Conservation (phyloP, 441 rosid species). For the California macrophylla region DNA sequence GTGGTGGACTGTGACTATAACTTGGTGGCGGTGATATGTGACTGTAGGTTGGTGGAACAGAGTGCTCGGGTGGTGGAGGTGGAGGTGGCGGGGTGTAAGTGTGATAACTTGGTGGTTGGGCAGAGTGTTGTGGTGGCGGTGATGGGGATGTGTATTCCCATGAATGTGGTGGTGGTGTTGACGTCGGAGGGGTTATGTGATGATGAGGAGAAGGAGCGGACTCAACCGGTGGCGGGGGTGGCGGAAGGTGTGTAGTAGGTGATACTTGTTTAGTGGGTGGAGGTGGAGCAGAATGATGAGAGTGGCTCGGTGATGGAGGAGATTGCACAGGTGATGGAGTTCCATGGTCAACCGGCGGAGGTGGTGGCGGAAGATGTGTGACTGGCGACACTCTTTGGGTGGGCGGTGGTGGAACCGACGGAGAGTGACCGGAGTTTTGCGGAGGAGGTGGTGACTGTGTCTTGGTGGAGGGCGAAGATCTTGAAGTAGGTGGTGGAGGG, state of each 20-base stretch:
- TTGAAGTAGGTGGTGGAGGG: slow-evolving; percentile 37
- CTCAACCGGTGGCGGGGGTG: slow-evolving; percentile 31
- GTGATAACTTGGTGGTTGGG: slow-evolving; percentile 16
- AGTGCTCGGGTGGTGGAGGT: background rate
- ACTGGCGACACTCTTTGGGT: slow-evolving; percentile 33
- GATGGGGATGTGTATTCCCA: slow-evolving; percentile 5
- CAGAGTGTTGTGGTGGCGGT: slow-evolving; percentile 26
- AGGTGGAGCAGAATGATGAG: slow-evolving; percentile 22
- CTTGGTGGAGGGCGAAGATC: slow-evolving; percentile 37
- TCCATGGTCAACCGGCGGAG: slow-evolving; percentile 17
- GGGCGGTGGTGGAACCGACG: slow-evolving; percentile 32
- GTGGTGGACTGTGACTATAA: no score
- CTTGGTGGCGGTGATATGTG: no score
- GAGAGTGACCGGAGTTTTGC: background rate
- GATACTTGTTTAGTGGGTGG: slow-evolving; percentile 29
- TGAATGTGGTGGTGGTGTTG: no score
- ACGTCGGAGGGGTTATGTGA: slow-evolving; percentile 24
- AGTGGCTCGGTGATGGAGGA: slow-evolving; percentile 25
- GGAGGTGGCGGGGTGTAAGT: background rate
- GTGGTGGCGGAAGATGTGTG: slow-evolving; percentile 35
- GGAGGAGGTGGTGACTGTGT: slow-evolving; percentile 48
- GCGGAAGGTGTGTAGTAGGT: slow-evolving; percentile 25
- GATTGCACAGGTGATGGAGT: slow-evolving; percentile 22
- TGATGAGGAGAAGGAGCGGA: slow-evolving; percentile 17
- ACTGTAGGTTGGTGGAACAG: no score